A percentile compares a stretch with the other conserved stretches of the same genome.
phyloP scores from a whole-genome alignment of 257 asterid species.

The Solanum tarijense region DNA sequence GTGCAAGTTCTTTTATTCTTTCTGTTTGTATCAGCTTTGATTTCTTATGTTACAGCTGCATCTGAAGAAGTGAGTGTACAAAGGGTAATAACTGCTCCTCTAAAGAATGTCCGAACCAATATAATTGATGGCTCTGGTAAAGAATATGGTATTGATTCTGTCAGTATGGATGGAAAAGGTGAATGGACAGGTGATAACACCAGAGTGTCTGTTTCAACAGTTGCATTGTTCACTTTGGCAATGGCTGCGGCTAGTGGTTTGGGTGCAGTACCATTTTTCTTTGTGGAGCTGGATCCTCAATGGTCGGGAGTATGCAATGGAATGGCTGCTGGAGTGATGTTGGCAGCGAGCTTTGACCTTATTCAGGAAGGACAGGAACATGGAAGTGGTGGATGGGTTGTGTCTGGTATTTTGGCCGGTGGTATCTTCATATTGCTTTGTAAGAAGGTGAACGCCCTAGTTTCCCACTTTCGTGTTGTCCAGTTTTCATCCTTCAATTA shows the following conservation, averaged over 20 bases:
- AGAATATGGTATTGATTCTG: conserved; percentile 42
- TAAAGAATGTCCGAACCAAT: conserved; percentile 41
- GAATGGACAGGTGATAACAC: conserved; percentile 34
- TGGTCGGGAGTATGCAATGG: conserved; percentile 99
- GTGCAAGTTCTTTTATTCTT: conserved; percentile 25
- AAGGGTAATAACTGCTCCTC: conserved; percentile 60
- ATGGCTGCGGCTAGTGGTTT: conserved; percentile 99
- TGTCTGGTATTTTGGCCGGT: conserved; percentile 81
- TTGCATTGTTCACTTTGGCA: conserved; percentile 74
- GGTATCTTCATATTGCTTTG: conserved; percentile 91
- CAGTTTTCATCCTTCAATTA: not conserved
- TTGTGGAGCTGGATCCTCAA: conserved; percentile 91
- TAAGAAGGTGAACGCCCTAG: conserved; percentile 50
- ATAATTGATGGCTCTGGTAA: conserved; percentile 88
- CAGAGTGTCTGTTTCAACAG: conserved; percentile 78
- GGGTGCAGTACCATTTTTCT: conserved; percentile 94
- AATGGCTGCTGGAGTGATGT: conserved; percentile 98
- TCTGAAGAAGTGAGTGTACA: conserved; percentile 27
- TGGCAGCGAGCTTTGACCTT: conserved; percentile 98
- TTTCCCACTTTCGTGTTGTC: not conserved
- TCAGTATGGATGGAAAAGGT: conserved; percentile 22
- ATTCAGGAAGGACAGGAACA: conserved; percentile 95
- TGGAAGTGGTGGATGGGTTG: conserved; percentile 98
- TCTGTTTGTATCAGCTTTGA: conserved; percentile 25
- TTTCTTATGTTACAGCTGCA: conserved; percentile 25